phyloP scores from a whole-genome alignment of 129 eudicot species.

The Tagetes patula region DNA sequence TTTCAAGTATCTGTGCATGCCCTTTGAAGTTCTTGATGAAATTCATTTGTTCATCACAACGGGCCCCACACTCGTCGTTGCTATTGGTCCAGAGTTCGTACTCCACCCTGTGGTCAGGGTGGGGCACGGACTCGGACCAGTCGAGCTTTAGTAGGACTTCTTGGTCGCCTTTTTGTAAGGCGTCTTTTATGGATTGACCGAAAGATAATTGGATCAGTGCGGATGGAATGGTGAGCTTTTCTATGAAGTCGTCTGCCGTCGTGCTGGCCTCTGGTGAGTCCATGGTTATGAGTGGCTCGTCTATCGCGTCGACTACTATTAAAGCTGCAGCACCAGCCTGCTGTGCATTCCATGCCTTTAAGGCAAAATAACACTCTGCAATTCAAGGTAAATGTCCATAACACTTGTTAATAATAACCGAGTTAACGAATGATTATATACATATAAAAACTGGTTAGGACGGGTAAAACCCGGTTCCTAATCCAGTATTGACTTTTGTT shows the following conservation, averaged over 20 bases:
- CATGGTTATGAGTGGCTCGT: constrained; percentile 91
- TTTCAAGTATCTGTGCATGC: constrained; percentile 90
- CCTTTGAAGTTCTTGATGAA: constrained; percentile 88
- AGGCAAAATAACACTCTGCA: constrained; percentile 87
- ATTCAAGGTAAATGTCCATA: background rate
- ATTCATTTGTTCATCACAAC: constrained; percentile 88
- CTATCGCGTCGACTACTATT: constrained; percentile 68
- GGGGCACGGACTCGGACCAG: constrained; percentile 99
- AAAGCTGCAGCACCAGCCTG: constrained; percentile 96
- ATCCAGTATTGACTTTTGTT: too few species aligned
- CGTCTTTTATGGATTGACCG: constrained; percentile 59
- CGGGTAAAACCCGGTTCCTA: background rate
- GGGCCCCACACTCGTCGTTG: constrained; percentile 92
- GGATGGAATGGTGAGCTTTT: constrained; percentile 76
- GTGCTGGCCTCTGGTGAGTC: constrained; percentile 86
- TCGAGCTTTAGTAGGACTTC: constrained; percentile 75
- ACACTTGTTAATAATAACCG: background rate
- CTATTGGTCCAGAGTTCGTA: constrained; percentile 97
- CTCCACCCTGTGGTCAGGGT: constrained; percentile 89
- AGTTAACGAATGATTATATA: background rate
- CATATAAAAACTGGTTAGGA: background rate
- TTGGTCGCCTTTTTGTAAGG: constrained; percentile 57
- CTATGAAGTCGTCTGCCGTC: constrained; percentile 73
- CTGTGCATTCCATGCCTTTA: constrained; percentile 93
- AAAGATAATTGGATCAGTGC: constrained; percentile 57